Conservation (phyloP, 83 land plant species). For the Isoetes engelmannii region DNA sequence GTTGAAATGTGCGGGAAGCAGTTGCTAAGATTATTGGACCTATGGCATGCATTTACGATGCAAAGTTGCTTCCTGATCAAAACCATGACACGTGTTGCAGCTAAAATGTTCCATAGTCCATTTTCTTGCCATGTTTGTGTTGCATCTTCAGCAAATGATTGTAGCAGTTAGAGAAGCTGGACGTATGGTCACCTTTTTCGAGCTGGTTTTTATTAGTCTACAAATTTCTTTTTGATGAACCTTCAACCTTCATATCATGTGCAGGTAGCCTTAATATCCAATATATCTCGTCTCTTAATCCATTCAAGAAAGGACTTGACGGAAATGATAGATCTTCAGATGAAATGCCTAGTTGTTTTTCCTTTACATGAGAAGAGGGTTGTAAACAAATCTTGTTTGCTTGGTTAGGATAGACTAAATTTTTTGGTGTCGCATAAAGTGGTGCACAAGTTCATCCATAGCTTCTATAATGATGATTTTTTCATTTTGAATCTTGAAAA, state of each 20-base stretch:
- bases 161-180: no score
- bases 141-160: no score
- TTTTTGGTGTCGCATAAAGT: no score
- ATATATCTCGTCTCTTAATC: constrained; percentile 45
- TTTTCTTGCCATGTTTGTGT: no score
- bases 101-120: no score
- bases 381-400: no score
- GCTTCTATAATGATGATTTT: no score
- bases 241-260: constrained; percentile 13
- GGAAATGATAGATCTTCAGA: constrained; percentile 43
- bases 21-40: constrained; percentile 48
- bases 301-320: constrained; percentile 41
- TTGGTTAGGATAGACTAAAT: no score
- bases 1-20: constrained; percentile 44
- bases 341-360: constrained; percentile 44
- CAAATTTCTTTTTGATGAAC: constrained; percentile 13
- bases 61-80: constrained; percentile 7
- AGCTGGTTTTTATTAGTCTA: constrained; percentile 17
- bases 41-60: constrained; percentile 52
- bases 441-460: no score
- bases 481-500: no score
- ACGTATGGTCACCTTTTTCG: constrained; percentile 1
- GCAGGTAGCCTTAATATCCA: constrained; percentile 34
- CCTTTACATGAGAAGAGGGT: constrained; percentile 53
- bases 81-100: no score